A percentile compares a stretch with the other conserved stretches of the same genome.
Evolutionary conservation across 192 early-diverging fungal genomes (phyloP).

Genomic region (Dissophora ornata): DNA sequence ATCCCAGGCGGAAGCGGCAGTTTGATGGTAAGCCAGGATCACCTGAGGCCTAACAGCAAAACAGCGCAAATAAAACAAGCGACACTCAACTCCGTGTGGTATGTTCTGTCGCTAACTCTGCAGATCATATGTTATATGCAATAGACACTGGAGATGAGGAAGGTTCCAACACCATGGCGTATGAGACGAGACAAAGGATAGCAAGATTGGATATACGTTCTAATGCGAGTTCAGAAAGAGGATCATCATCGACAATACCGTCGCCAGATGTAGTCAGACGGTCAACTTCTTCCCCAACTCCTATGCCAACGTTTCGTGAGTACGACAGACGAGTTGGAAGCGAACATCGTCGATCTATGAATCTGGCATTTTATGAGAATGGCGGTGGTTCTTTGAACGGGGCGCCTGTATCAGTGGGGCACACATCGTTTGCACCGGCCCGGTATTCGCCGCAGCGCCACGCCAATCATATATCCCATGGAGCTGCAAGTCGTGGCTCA

Average conservation of each 20-base stretch:
- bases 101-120: conserved; percentile 7
- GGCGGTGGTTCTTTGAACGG: too few species aligned
- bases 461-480: too few species aligned
- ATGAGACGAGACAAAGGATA: conserved; percentile 42
- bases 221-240: conserved; percentile 32
- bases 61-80: conserved; percentile 6
- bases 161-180: conserved; percentile 25
- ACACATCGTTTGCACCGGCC: too few species aligned
- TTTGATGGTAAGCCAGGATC: conserved; percentile 38
- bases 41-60: conserved; percentile 5
- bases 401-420: too few species aligned
- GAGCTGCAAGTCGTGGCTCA: conserved; percentile 5
- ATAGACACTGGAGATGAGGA: conserved; percentile 41
- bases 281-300: conserved; percentile 32
- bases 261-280: conserved; percentile 33
- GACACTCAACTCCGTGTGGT: not conserved
- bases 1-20: conserved; percentile 41
- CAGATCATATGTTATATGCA: not conserved
- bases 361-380: too few species aligned
- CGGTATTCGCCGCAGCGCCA: too few species aligned
- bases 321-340: too few species aligned
- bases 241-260: conserved; percentile 19
- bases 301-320: conserved; percentile 8
- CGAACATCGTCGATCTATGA: too few species aligned
- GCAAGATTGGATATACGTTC: conserved; percentile 41